Evolutionary conservation across 805 yeast species (phyloP).

Genomic region (Yarrowia sp.): DNA sequence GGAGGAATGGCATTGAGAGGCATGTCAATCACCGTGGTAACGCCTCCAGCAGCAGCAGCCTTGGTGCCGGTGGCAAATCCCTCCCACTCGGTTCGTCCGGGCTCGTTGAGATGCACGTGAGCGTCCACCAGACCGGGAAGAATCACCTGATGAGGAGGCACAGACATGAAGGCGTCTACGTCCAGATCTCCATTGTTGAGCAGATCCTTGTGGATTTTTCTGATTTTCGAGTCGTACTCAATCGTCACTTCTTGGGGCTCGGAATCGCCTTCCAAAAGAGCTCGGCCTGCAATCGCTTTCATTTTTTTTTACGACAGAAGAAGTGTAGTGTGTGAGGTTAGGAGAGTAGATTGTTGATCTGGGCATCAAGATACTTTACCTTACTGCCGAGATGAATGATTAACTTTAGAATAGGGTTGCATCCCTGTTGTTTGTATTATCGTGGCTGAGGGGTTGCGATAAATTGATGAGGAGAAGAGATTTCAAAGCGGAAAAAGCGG

Average conservation of each 20-base stretch:
- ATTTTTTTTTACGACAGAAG: too few species aligned
- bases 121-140: conserved; percentile 92
- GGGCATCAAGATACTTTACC: not conserved
- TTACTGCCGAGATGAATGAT: not conserved
- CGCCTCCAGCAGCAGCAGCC: conserved; percentile 95
- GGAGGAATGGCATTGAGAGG: conserved; percentile 96
- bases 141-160: conserved; percentile 40
- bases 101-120: conserved; percentile 93
- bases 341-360: not conserved
- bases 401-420: not conserved
- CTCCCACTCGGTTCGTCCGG: conserved; percentile 98
- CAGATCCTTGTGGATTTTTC: not conserved
- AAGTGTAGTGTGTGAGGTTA: not conserved
- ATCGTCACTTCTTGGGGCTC: conserved; percentile 17
- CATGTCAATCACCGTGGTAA: conserved; percentile 93
- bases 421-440: too few species aligned
- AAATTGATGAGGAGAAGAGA: too few species aligned
- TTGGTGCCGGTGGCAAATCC: conserved; percentile 96
- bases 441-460: too few species aligned
- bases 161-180: not conserved
- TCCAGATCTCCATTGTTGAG: not conserved
- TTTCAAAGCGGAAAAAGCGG: not conserved
- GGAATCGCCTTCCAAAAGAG: conserved; percentile 7
- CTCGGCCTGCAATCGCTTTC: conserved; percentile 18
- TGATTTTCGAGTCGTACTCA: conserved; percentile 6